These are phyloP conservation scores for Fusarium newnesense DNA, from an alignment of 2,329 filamentous ascomycete species.

Conservation along the genomic window DNA sequence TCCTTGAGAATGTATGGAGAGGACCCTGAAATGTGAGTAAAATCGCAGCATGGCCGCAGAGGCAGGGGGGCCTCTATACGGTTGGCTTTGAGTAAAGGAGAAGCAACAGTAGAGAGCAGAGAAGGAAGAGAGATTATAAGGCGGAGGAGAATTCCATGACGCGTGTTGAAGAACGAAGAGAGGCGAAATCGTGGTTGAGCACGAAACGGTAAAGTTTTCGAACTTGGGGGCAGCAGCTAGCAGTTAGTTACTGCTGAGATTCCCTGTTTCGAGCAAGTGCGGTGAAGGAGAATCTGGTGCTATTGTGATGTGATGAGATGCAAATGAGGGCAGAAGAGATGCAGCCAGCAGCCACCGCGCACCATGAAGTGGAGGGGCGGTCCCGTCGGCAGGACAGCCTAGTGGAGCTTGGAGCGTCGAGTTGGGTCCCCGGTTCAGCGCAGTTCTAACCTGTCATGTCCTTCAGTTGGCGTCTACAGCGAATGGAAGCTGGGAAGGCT, in stretches of 20 bases:
- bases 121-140: constrained; percentile 23
- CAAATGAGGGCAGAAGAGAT: constrained; percentile 32
- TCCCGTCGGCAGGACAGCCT: constrained; percentile 27
- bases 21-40: constrained; percentile 40
- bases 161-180: constrained; percentile 24
- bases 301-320: constrained; percentile 35
- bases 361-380: constrained; percentile 33
- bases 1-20: constrained; percentile 38
- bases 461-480: background rate
- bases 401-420: constrained; percentile 13
- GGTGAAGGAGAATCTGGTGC: constrained; percentile 32
- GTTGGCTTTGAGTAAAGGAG: constrained; percentile 21
- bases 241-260: background rate
- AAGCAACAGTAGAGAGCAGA: constrained; percentile 33
- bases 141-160: constrained; percentile 32
- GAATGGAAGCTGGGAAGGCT: constrained; percentile 10
- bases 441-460: background rate
- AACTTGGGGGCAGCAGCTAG: constrained; percentile 10
- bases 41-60: constrained; percentile 47
- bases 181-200: constrained; percentile 43
- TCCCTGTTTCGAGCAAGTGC: constrained; percentile 25
- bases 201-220: constrained; percentile 22
- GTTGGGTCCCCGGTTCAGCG: background rate
- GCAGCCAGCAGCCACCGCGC: constrained; percentile 12
- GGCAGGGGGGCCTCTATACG: constrained; percentile 35